phyloP scores from a whole-genome alignment of 306 rosid genomes.

The Carpinus fangiana region DNA sequence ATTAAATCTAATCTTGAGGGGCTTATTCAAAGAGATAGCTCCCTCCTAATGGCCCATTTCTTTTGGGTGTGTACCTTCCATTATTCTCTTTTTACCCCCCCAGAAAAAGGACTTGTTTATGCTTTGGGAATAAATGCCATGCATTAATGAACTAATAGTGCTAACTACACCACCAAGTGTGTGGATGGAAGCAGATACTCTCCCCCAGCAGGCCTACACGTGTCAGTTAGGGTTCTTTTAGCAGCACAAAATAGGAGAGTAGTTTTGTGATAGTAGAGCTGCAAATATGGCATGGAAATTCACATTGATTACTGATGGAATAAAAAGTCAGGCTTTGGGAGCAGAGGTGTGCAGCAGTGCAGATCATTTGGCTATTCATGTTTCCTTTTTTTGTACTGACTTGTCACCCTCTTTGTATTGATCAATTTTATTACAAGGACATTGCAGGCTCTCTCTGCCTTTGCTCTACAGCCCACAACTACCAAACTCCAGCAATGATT shows the following conservation, averaged over 20 bases:
- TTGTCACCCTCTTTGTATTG: constrained; percentile 27
- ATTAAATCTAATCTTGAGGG: background rate
- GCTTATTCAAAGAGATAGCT: background rate
- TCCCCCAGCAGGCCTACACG: background rate
- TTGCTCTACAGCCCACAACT: background rate
- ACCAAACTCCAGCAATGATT: too few species aligned
- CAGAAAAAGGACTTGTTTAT: background rate
- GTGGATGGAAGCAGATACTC: background rate
- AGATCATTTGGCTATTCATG: constrained; percentile 2
- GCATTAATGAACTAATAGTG: background rate
- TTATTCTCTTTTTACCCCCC: too few species aligned
- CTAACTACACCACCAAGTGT: background rate
- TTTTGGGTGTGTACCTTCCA: background rate
- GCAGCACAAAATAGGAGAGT: background rate
- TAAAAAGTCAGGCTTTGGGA: constrained; percentile 27
- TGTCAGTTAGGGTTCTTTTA: background rate
- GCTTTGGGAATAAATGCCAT: constrained; percentile 21
- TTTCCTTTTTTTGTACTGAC: constrained; percentile 3
- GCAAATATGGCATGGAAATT: background rate
- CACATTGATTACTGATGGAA: constrained; percentile 25
- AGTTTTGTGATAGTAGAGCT: background rate
- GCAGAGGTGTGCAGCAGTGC: constrained; percentile 13
- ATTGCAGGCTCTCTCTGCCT: background rate
- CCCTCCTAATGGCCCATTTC: background rate
- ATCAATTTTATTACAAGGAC: constrained; percentile 23